Conservation (phyloP, 345 rosid genomes). For the Rhodomyrtus tomentosa region DNA sequence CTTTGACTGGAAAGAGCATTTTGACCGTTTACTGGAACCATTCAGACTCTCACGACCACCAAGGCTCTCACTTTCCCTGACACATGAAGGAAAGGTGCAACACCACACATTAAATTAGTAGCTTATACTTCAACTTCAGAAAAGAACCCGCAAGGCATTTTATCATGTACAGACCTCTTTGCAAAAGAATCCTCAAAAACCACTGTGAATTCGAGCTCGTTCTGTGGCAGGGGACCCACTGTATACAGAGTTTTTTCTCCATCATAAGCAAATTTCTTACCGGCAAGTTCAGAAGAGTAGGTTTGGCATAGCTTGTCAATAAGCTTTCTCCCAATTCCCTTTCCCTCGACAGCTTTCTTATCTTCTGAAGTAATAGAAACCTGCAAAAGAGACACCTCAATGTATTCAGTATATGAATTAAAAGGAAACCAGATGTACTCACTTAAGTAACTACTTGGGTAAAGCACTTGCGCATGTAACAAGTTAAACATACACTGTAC, state of each 20-base stretch:
- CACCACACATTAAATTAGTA: background rate
- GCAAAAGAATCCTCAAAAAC: slow-evolving; percentile 56
- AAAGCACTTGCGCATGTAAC: background rate
- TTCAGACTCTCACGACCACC: slow-evolving; percentile 19
- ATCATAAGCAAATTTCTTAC: slow-evolving; percentile 67
- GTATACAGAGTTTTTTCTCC: slow-evolving; percentile 70
- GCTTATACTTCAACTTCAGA: background rate
- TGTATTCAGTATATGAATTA: background rate
- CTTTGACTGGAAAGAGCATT: slow-evolving; percentile 38
- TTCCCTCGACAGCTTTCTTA: slow-evolving; percentile 34
- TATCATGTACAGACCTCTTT: slow-evolving; percentile 22
- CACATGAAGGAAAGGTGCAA: slow-evolving; percentile 2
- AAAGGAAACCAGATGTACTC: background rate
- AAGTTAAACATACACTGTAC: slow-evolving; percentile 42
- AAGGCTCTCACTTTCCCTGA: slow-evolving; percentile 3
- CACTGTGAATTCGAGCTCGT: slow-evolving; percentile 45
- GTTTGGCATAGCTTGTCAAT: slow-evolving; percentile 59
- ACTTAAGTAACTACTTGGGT: background rate
- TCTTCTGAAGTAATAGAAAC: slow-evolving; percentile 56
- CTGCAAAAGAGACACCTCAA: slow-evolving; percentile 22
- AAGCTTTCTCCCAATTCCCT: slow-evolving; percentile 60
- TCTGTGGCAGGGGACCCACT: slow-evolving; percentile 66
- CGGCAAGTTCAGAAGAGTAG: slow-evolving; percentile 47
- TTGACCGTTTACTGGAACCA: slow-evolving; percentile 40
- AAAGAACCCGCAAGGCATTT: background rate